phyloP scores from a whole-genome alignment of 331 rosid genomes.

The Pyracantha coccinea region DNA sequence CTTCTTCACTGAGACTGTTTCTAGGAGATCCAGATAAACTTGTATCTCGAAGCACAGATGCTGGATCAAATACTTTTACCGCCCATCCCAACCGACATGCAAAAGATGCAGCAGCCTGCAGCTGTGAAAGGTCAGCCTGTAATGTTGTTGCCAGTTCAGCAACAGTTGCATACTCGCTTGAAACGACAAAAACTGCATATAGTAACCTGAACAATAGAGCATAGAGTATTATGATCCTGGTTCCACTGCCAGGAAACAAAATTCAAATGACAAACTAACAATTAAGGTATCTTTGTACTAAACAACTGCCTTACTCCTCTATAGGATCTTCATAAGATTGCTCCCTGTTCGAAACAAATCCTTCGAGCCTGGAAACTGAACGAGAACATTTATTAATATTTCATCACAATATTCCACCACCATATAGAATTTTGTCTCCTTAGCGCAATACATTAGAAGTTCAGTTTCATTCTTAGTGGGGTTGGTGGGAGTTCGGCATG shows the following conservation, averaged over 20 bases:
- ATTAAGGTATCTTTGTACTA: slow-evolving; percentile 6
- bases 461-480: not conserved
- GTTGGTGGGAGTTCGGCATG: not conserved
- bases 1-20: slow-evolving; percentile 53
- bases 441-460: not conserved
- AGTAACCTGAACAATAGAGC: slow-evolving; percentile 52
- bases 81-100: slow-evolving; percentile 97
- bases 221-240: slow-evolving; percentile 18
- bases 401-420: not conserved
- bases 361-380: slow-evolving; percentile 97
- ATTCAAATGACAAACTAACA: slow-evolving; percentile 6
- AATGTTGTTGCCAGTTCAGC: slow-evolving; percentile 90
- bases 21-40: slow-evolving; percentile 51
- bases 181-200: slow-evolving; percentile 96
- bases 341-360: slow-evolving; percentile 99
- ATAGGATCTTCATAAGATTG: slow-evolving; percentile 97
- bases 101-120: slow-evolving; percentile 94
- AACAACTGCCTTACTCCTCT: slow-evolving; percentile 78
- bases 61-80: slow-evolving; percentile 78
- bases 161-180: slow-evolving; percentile 90
- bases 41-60: slow-evolving; percentile 55
- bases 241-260: slow-evolving; percentile 7
- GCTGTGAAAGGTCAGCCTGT: slow-evolving; percentile 76
- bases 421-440: not conserved
- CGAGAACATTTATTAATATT: slow-evolving; percentile 22